Conservation (phyloP, 768 basidiomycete species). For the Trametes elegans region DNA sequence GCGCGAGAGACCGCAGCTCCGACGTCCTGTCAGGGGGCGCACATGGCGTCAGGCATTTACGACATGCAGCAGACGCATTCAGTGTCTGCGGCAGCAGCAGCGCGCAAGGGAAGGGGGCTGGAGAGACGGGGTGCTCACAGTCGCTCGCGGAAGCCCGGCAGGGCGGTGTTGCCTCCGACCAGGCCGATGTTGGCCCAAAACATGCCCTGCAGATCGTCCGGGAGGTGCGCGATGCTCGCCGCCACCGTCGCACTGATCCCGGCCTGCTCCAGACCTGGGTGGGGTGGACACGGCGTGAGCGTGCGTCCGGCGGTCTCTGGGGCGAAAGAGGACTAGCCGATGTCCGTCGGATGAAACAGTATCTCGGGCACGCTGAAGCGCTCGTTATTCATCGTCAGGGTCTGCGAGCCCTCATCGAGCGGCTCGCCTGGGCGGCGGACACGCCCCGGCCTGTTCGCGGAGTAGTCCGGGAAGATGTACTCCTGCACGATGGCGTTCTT, state of each 20-base stretch:
- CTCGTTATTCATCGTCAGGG: constrained; percentile 88
- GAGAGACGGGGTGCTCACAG: constrained; percentile 65
- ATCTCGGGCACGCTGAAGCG: constrained; percentile 92
- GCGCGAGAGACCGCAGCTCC: constrained; percentile 79
- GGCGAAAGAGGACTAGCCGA: constrained; percentile 49
- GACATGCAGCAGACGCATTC: constrained; percentile 4
- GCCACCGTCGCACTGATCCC: constrained; percentile 79
- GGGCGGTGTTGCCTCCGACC: constrained; percentile 79
- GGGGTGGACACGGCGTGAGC: constrained; percentile 11
- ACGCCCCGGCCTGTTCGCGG: constrained; percentile 58
- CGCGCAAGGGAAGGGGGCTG: too few relatives aligned
- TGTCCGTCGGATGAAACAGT: constrained; percentile 85
- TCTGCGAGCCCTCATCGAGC: constrained; percentile 55
- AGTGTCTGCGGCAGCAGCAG: neutral
- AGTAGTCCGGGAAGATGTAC: constrained; percentile 89
- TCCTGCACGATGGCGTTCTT: constrained; percentile 75
- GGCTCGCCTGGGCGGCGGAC: constrained; percentile 54
- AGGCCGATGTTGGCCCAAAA: constrained; percentile 95
- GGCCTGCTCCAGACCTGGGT: constrained; percentile 70
- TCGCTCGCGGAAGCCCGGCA: constrained; percentile 70
- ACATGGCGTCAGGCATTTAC: constrained; percentile 5
- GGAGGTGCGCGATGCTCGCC: constrained; percentile 70
- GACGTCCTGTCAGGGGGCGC: constrained; percentile 45
- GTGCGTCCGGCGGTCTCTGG: constrained; percentile 1
- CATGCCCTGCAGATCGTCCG: constrained; percentile 83